Evolutionary conservation across 768 basidiomycete genomes (phyloP), one percentile per base, ranked within the genome.

Genomic region (Tylopilus intermedius): DNA sequence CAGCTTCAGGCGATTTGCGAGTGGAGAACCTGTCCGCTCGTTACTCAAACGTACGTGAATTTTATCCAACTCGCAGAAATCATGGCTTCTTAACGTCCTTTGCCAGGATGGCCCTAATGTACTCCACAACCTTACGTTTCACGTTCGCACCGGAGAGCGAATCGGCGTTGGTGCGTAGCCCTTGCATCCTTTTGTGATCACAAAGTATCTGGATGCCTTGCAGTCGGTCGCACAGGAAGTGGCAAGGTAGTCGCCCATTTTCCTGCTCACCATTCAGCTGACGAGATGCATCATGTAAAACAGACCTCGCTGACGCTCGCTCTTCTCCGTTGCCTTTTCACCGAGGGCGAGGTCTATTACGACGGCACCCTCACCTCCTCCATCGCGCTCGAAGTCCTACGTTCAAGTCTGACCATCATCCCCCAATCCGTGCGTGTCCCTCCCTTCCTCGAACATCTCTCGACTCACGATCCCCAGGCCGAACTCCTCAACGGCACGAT

Each of bases 361-460:
- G 37, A 37, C 5, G 37, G 37, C 37, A 15, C n/a, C 37, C 15
- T n/a, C 7, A 37, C 37, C 14, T 37, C 37, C 15, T 37, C 37
- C 37, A 37, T 37, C 37, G 14, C 14, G 15, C 37, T 15, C 37
- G 37, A 37, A 5, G 37, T n/a, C 7, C 5, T 37, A 7, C 15
- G 37, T 37, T 37, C 37, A 6, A 37, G 37, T 37, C 37, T 87
- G 50, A 84, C 83, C 2, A 80, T 84, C 56, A 84, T 81, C 32
- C 79, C 78, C 4, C 78, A 79, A 42, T 37, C 38, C 24, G 57
- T 57, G 39, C 9, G 49, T 9, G 6, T 26, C 29, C 2, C 10
- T 27, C 14, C 14, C 13, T 6, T 21, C 2, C 5, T 15, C 14
- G 8, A 37, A 37, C 33, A 13, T 11, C 13, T 10, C 10, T 33